Conservation (phyloP, 805 yeast species). For the Cyberlindnera nakhonratchasimensis region DNA sequence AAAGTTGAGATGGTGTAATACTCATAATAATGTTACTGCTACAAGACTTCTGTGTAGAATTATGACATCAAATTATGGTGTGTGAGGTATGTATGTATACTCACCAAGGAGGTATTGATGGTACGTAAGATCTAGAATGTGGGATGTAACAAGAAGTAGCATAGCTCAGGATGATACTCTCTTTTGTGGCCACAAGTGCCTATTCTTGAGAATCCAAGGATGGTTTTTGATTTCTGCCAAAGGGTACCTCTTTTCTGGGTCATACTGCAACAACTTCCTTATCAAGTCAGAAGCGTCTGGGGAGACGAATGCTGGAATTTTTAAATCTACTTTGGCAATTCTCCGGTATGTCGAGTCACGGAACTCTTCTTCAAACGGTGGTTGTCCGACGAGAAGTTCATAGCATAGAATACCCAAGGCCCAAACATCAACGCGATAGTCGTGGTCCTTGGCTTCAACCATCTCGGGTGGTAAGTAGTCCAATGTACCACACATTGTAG, state of each 20-base stretch:
- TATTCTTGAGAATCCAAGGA: slow-evolving; percentile 78
- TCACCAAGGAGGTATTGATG: no score
- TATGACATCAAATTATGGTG: not conserved
- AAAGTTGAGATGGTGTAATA: no score
- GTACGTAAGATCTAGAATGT: no score
- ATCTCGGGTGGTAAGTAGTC: slow-evolving; percentile 96
- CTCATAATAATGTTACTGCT: no score
- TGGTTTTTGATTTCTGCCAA: slow-evolving; percentile 64
- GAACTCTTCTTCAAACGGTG: slow-evolving; percentile 87
- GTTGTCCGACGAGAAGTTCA: slow-evolving; percentile 82
- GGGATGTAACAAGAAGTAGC: not conserved
- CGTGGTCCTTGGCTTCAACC: slow-evolving; percentile 81
- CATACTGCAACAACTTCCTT: slow-evolving; percentile 54
- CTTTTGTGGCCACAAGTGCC: slow-evolving; percentile 51
- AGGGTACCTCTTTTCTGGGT: slow-evolving; percentile 62
- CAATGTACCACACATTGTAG: slow-evolving; percentile 90
- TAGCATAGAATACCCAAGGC: slow-evolving; percentile 84
- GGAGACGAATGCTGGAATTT: slow-evolving; percentile 67
- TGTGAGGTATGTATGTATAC: no score
- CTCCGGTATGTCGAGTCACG: slow-evolving; percentile 76
- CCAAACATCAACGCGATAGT: slow-evolving; percentile 83
- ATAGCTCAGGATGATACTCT: slow-evolving; percentile 8
- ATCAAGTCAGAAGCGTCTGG: slow-evolving; percentile 78
- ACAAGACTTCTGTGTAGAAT: not conserved
- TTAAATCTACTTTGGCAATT: slow-evolving; percentile 72